Conservation (phyloP, 1,284 basidiomycete genomes). For the Sphaerobolus stellatus region DNA sequence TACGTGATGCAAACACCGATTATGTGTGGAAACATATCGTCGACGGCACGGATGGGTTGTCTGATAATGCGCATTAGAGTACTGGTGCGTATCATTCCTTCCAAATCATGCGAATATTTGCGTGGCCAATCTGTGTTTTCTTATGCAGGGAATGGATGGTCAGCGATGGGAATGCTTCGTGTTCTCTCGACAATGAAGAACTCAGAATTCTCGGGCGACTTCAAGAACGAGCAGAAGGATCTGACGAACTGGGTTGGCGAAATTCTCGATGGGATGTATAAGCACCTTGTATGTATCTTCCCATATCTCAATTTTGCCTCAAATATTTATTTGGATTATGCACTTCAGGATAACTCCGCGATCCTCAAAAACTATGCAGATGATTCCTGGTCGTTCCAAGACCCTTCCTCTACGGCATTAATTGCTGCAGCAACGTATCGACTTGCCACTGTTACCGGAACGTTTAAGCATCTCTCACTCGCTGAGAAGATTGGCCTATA, state of each 20-base stretch:
- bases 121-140: no score
- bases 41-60: slow-evolving; percentile 47
- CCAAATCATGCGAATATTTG: not conserved
- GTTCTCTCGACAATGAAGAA: slow-evolving; percentile 72
- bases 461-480: no score
- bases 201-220: slow-evolving; percentile 51
- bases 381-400: slow-evolving; percentile 58
- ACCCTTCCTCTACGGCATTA: slow-evolving; percentile 73
- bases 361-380: slow-evolving; percentile 81
- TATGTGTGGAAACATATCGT: slow-evolving; percentile 69
- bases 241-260: slow-evolving; percentile 68
- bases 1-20: slow-evolving; percentile 45
- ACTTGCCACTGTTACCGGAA: slow-evolving; percentile 51
- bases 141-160: slow-evolving; percentile 77
- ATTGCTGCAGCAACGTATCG: slow-evolving; percentile 78
- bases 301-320: not conserved
- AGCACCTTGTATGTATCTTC: slow-evolving; percentile 41
- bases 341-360: slow-evolving; percentile 46
- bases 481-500: no score
- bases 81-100: slow-evolving; percentile 51
- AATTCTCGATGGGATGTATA: slow-evolving; percentile 72
- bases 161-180: slow-evolving; percentile 80
- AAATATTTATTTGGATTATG: not conserved
- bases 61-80: slow-evolving; percentile 68
- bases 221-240: slow-evolving; percentile 57